Evolutionary conservation across 2,329 filamentous ascomycete species (phyloP).

Genomic region (Colletotrichum sp.): DNA sequence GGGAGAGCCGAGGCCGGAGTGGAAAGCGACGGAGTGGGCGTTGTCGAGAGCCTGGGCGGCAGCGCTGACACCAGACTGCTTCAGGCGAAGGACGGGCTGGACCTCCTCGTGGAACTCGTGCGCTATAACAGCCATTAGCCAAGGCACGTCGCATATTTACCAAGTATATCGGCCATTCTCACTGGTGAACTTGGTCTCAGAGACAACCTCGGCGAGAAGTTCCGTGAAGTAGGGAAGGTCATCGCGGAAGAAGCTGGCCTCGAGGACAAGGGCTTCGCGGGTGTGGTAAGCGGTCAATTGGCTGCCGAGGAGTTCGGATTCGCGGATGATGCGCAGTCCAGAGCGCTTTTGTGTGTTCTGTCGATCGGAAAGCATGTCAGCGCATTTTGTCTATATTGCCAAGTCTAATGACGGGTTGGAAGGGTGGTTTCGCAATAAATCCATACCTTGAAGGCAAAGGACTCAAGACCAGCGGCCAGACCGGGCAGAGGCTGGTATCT

Average conservation of each 20-base stretch:
- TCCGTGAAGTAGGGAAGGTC: slow-evolving; percentile 98
- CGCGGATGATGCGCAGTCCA: slow-evolving; percentile 89
- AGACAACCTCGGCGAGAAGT: slow-evolving; percentile 89
- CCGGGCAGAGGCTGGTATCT: slow-evolving; percentile 91
- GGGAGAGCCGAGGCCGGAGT: slow-evolving; percentile 85
- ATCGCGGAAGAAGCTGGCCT: slow-evolving; percentile 93
- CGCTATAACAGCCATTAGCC: slow-evolving; percentile 54
- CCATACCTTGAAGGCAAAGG: slow-evolving; percentile 95
- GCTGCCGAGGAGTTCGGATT: slow-evolving; percentile 93
- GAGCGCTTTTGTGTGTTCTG: slow-evolving; percentile 89
- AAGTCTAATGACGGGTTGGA: not conserved
- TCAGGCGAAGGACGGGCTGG: slow-evolving; percentile 74
- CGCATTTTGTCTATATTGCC: not conserved
- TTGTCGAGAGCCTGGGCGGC: slow-evolving; percentile 80
- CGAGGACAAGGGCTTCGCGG: slow-evolving; percentile 89
- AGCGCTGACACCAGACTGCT: slow-evolving; percentile 73
- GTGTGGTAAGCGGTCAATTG: slow-evolving; percentile 88
- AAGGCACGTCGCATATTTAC: not conserved
- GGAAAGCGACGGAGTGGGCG: slow-evolving; percentile 87
- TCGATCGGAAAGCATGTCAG: slow-evolving; percentile 21
- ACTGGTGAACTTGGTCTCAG: slow-evolving; percentile 85
- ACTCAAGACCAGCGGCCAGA: slow-evolving; percentile 86
- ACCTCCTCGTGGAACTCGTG: slow-evolving; percentile 93
- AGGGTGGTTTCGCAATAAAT: not conserved
- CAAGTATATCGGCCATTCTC: slow-evolving; percentile 39